phyloP scores from a whole-genome alignment of 192 early-diverging fungal species.

The Entomortierella beljakovae region DNA sequence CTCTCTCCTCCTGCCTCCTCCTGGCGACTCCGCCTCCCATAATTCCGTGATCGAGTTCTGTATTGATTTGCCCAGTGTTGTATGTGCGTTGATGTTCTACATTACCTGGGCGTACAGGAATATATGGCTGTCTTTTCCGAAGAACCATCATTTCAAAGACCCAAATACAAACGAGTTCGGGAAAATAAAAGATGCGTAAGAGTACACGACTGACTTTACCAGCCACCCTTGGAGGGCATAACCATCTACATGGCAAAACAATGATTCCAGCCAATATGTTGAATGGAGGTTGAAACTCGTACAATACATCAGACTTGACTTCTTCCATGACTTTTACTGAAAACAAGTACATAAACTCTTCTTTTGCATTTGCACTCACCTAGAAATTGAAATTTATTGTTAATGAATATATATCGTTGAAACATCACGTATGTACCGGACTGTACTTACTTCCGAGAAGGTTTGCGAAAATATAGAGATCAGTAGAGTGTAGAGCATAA shows the following conservation, averaged over 20 bases:
- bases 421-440: no score
- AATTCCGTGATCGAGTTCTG: background rate
- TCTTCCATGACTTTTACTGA: conserved; percentile 59
- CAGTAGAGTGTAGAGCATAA: conserved; percentile 54
- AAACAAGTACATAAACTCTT: conserved; percentile 58
- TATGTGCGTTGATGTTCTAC: conserved; percentile 22
- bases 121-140: conserved; percentile 17
- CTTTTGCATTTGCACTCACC: conserved; percentile 58
- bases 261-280: conserved; percentile 48
- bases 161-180: conserved; percentile 51
- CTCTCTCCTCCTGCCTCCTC: conserved; percentile 11
- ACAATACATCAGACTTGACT: conserved; percentile 54
- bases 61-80: background rate
- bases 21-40: conserved; percentile 23
- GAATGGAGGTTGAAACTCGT: conserved; percentile 58
- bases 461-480: conserved; percentile 59
- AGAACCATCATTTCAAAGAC: conserved; percentile 45
- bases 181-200: conserved; percentile 48
- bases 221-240: conserved; percentile 28
- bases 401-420: no score
- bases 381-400: no score
- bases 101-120: conserved; percentile 17
- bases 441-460: conserved; percentile 42
- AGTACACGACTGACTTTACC: conserved; percentile 46
- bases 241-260: conserved; percentile 36